phyloP scores from a whole-genome alignment of 2,329 filamentous ascomycete genomes.

The Rasamsonia emersonii region DNA sequence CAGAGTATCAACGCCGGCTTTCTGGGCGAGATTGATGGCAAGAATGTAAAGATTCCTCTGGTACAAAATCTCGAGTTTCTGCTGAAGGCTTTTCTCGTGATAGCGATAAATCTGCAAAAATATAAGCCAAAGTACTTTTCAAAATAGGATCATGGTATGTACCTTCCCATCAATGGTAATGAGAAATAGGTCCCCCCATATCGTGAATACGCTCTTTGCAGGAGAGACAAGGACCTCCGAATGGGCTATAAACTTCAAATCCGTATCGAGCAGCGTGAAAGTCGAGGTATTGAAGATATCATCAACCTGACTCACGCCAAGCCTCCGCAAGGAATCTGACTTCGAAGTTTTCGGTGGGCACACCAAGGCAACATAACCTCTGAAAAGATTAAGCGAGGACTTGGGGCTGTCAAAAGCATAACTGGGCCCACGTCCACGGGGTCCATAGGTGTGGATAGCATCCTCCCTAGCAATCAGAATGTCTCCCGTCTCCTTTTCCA shows the following conservation, averaged over 20 bases:
- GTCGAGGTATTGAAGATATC: slow-evolving; percentile 78
- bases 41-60: slow-evolving; percentile 86
- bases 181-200: slow-evolving; percentile 90
- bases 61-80: slow-evolving; percentile 87
- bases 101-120: slow-evolving; percentile 65
- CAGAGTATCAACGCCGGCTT: slow-evolving; percentile 66
- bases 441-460: slow-evolving; percentile 87
- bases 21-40: slow-evolving; percentile 87
- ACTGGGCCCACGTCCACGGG: slow-evolving; percentile 75
- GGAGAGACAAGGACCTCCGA: slow-evolving; percentile 76
- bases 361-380: slow-evolving; percentile 79
- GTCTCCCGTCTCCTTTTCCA: slow-evolving; percentile 70
- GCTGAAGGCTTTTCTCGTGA: slow-evolving; percentile 80
- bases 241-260: slow-evolving; percentile 81
- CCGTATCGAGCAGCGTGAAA: slow-evolving; percentile 85
- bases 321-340: slow-evolving; percentile 59
- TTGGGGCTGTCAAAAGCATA: slow-evolving; percentile 90
- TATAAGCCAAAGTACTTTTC: slow-evolving; percentile 11
- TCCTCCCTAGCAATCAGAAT: slow-evolving; percentile 90
- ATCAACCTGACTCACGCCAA: slow-evolving; percentile 64
- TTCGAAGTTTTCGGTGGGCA: slow-evolving; percentile 61
- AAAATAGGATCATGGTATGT: slow-evolving; percentile 14
- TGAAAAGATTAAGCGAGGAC: slow-evolving; percentile 67
- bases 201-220: slow-evolving; percentile 68
- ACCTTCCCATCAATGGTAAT: slow-evolving; percentile 88